These are phyloP conservation scores for Elsinoe necatrix DNA, from an alignment of 2,329 filamentous ascomycete genomes.

Conservation along the genomic window DNA sequence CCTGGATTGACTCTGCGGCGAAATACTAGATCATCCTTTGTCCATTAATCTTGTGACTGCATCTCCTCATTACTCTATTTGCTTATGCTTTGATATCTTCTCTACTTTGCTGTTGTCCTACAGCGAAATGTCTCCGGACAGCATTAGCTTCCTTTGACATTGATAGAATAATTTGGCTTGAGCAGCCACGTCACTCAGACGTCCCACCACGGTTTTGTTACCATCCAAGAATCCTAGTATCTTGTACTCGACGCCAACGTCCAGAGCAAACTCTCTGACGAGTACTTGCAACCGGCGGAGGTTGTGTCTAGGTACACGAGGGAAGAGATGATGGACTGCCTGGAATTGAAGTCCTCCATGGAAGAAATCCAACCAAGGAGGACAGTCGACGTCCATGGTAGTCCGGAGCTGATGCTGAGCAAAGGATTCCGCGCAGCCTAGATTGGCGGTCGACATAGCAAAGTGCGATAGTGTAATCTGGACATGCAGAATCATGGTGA, in stretches of 20 bases:
- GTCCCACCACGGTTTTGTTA: conserved; percentile 49
- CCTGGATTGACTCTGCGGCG: too few species aligned
- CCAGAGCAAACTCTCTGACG: conserved; percentile 56
- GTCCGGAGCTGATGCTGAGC: conserved; percentile 61
- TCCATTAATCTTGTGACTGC: too few species aligned
- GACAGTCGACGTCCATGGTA: conserved; percentile 67
- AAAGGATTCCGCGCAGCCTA: conserved; percentile 58
- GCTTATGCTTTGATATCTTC: too few species aligned
- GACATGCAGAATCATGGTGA: conserved; percentile 61
- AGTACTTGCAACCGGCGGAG: conserved; percentile 51
- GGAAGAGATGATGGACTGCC: conserved; percentile 62
- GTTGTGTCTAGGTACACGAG: conserved; percentile 60
- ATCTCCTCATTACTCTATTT: too few species aligned
- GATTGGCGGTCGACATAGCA: conserved; percentile 60
- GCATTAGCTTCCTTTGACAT: background rate
- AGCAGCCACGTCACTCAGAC: conserved; percentile 51
- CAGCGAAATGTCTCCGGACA: conserved; percentile 25
- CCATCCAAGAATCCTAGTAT: conserved; percentile 55
- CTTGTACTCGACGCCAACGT: conserved; percentile 55
- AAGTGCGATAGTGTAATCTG: conserved; percentile 67
- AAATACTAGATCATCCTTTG: too few species aligned
- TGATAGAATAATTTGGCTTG: conserved; percentile 2
- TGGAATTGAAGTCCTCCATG: conserved; percentile 68
- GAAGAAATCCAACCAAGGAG: conserved; percentile 62
- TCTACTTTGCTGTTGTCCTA: too few species aligned